phyloP scores from a whole-genome alignment of 1,284 basidiomycete genomes.

The Xerocomus amazonicus region DNA sequence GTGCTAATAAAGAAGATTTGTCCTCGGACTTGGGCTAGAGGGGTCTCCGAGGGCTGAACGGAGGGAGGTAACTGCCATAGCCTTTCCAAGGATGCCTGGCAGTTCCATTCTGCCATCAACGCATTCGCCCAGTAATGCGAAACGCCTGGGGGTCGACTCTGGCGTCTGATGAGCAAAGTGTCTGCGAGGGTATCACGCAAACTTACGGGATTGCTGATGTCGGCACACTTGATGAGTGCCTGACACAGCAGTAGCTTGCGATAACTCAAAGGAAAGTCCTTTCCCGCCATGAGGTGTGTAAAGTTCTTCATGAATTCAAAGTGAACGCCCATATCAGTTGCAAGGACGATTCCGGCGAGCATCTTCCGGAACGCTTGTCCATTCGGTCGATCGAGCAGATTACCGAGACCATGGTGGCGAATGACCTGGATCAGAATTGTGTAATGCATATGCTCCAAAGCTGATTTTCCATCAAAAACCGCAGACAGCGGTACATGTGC shows the following conservation, averaged over 20 bases:
- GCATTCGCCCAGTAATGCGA: constrained; percentile 90
- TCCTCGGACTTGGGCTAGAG: constrained; percentile 72
- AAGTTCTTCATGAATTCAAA: constrained; percentile 78
- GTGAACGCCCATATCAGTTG: constrained; percentile 93
- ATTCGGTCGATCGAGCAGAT: constrained; percentile 53
- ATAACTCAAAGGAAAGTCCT: constrained; percentile 38
- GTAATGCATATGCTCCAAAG: constrained; percentile 92
- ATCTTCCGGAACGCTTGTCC: constrained; percentile 64
- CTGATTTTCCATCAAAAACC: constrained; percentile 85
- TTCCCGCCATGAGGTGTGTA: constrained; percentile 41
- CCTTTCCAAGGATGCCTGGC: constrained; percentile 79
- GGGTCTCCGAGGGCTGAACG: constrained; percentile 58
- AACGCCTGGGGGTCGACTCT: constrained; percentile 89
- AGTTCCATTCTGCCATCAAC: constrained; percentile 84
- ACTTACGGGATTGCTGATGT: constrained; percentile 93
- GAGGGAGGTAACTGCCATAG: constrained; percentile 76
- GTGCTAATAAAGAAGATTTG: constrained; percentile 88
- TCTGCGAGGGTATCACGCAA: constrained; percentile 5
- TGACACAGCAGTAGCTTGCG: constrained; percentile 80
- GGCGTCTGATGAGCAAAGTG: constrained; percentile 15
- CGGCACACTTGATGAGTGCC: constrained; percentile 90
- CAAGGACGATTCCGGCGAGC: constrained; percentile 76
- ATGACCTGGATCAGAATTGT: constrained; percentile 80
- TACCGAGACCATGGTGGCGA: constrained; percentile 74
- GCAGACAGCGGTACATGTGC: constrained; percentile 83